Evolutionary conservation across 163 green algal genomes (phyloP), one percentile per base, ranked within the genome.

Genomic region (Coccomyxa subellipsoidea): DNA sequence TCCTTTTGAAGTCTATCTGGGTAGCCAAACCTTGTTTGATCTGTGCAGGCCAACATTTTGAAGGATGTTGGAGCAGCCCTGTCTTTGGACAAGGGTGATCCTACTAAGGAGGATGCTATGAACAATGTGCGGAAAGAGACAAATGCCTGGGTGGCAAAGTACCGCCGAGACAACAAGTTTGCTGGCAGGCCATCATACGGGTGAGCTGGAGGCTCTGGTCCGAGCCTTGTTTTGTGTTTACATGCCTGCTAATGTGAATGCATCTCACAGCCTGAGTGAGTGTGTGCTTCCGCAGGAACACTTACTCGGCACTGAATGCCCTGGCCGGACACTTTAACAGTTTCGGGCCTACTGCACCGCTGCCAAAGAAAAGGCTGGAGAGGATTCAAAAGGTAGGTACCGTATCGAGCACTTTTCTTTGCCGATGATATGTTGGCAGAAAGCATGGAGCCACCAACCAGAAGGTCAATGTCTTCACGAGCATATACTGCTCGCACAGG

Each of bases 251-350:
- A n/a, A n/a, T n/a, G n/a, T n/a, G n/a, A n/a, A n/a, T n/a, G n/a
- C n/a, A n/a, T n/a, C n/a, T n/a, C n/a, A n/a, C n/a, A n/a, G n/a
- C n/a, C n/a, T n/a, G n/a, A n/a, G n/a, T n/a, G n/a, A n/a, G n/a
- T n/a, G n/a, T n/a, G n/a, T n/a, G n/a, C n/a, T n/a, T n/a, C 6
- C 81, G 83, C 90, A 97, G 95, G 77, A 97, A 98, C 86, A 95
- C 93, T 37, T 99, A 99, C 92, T 96, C 94, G 7, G 96, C 93
- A 0, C 81, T 99, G 39, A 99, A 99, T 87, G 95, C 96, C 0
- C 85, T 99, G 54, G 91, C 93, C 18, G 96, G 96, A 34, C 96
- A 99, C 88, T 98, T 96, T 91, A 99, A 98, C 93, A 98, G 88
- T 85, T 99, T 99, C 88, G 96, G 96, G 21, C 81, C 91, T 34